Evolutionary conservation across 2,329 filamentous ascomycete genomes (phyloP), one percentile per base, ranked within the genome.

Genomic region (Colletotrichum orchidophilum): DNA sequence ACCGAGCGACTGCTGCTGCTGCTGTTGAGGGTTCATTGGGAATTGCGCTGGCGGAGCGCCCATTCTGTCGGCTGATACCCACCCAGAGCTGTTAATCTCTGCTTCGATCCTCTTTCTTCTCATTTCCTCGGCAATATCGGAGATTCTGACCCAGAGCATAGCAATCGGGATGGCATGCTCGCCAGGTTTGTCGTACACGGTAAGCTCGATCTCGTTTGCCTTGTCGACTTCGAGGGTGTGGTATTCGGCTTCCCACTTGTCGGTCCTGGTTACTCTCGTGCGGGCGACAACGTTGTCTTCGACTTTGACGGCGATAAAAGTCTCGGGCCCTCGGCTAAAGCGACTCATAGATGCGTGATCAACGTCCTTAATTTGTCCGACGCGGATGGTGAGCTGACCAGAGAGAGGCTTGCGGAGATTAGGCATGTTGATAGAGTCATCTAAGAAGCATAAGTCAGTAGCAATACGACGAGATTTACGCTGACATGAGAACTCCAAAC

Each of bases 1-100:
- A 24, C 83, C 85, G 73, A 87, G 87, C 67, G 79, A 80, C 71
- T 83, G 81, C 26, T 80, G 78, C 26, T 80, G 78, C 57, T 81
- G 82, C 53, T 84, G 49, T 31, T 55, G 83, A 3, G 87, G 82
- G 71, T 84, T 87, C 85, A 90, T 87, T 24, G 88, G 88, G 76
- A 91, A 90, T 76, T 91, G 90, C 15, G 87, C 74, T 13, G 88
- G 87, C 64, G 82, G 81, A 73, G 89, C 91, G 57, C 90, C 93
- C 94, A 98, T 97, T 79, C 96, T 94, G 81, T 98, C 96, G 63
- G 96, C 96, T 74, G 96, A 97, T 63, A 98, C 96, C 96, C 96
- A 99, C 63, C 96, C 96, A 54, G 94, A 95, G 78, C 92, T 93
- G 81, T 95, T 97, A 80, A 98, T 94, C 79, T 99, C 96, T 15